Evolutionary conservation across 768 basidiomycete genomes (phyloP), one percentile per base, ranked within the genome.

Genomic region (Kwoniella bestiolae): DNA sequence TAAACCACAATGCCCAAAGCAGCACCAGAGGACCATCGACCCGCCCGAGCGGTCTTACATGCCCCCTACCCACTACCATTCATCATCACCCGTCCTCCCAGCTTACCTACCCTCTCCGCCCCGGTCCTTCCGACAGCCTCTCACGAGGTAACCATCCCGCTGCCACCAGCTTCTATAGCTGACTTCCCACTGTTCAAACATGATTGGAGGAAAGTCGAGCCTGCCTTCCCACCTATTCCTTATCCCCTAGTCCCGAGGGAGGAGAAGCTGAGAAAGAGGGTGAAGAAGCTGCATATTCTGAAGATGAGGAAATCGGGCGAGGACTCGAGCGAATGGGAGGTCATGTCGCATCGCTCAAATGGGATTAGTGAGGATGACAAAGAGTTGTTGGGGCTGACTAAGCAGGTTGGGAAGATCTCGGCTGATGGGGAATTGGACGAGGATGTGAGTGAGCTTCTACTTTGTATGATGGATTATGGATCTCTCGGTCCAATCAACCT

Each of bases 51-150:
- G 14, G 63, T 68, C n/a, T 60, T 75, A 7, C 59, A 71, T 18
- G 73, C 73, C 3, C 73, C 73, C 12, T 75, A 75, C 45, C 73
- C 73, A 14, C 60, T 75, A 31, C 68, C 73, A 4, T 56, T 64
- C 31, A 60, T 72, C 38, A 44, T 67, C 21, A 67, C 65, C 44
- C 69, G 70, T 7, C 50, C 44, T 29, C 31, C 47, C n/a, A 3
- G 1, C 34, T 46, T 8, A 5, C 57, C 41, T n/a, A 23, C 58
- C 9, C 58, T 28, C 5, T 26, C 32, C 29, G 28, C n/a, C 16
- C 58, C 45, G 41, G 38, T 46, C 18, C 47, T 58, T 11, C 58
- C 67, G 25, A 52, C 60, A 44, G 35, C 44, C 31, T 21, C 35
- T 38, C 50, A 47, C 12, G 32, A 29, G 46, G 26, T 46, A 23